Evolutionary conservation across 441 rosid genomes (phyloP).

Genomic region (Populus hybrid): DNA sequence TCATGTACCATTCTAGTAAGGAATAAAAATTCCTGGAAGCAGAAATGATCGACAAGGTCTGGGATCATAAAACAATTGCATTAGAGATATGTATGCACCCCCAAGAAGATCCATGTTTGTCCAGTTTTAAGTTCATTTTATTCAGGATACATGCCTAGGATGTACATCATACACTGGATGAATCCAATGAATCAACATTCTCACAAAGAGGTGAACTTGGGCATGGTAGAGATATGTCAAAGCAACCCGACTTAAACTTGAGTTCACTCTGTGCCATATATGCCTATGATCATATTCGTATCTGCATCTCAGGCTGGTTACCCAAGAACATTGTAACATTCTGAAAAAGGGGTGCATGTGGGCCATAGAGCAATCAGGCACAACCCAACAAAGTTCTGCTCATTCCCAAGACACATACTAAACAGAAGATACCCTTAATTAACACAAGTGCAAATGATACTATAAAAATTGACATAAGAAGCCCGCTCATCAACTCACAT

Average conservation of each 20-base stretch:
- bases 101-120: neutral
- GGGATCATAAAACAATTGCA: neutral
- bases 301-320: neutral
- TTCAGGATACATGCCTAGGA: neutral
- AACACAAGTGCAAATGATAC: neutral
- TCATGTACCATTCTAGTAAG: neutral
- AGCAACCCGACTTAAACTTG: neutral
- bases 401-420: neutral
- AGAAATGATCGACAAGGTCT: neutral
- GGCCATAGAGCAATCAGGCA: neutral
- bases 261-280: neutral
- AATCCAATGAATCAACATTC: neutral
- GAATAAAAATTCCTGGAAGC: neutral
- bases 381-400: neutral
- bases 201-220: neutral
- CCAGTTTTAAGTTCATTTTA: neutral
- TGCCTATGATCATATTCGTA: neutral
- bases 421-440: neutral
- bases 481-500: neutral
- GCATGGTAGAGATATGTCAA: neutral
- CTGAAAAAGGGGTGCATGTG: neutral
- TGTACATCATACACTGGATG: neutral
- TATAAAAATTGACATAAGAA: neutral
- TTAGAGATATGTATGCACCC: neutral
- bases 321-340: neutral